Percentiles rank a stretch among this genome's conserved stretches.
Evolutionary conservation across 2,329 filamentous ascomycete species (phyloP).

Genomic region (Mollisiaceae sp.): DNA sequence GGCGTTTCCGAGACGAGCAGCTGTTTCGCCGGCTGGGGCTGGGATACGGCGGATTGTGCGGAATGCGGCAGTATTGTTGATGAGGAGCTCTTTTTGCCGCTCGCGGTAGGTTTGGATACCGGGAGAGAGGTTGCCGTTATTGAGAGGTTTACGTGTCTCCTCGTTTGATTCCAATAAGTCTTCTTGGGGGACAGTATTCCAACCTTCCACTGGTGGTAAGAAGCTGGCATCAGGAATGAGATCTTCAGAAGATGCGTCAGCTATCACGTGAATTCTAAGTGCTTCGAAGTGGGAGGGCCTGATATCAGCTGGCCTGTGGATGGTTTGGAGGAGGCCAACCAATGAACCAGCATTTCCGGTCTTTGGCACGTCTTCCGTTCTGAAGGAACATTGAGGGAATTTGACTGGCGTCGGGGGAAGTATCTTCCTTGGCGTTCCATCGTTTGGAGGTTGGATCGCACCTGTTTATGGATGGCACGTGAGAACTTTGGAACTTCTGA

Average conservation of each 20-base stretch:
- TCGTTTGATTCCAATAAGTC: slow-evolving; percentile 49
- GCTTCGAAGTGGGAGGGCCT: slow-evolving; percentile 58
- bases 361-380: slow-evolving; percentile 46
- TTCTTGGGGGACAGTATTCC: slow-evolving; percentile 44
- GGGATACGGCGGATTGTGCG: slow-evolving; percentile 64
- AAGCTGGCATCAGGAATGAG: slow-evolving; percentile 59
- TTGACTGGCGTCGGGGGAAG: slow-evolving; percentile 38
- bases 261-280: slow-evolving; percentile 60
- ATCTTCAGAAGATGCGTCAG: slow-evolving; percentile 53
- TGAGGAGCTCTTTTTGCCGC: slow-evolving; percentile 60
- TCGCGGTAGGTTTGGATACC: slow-evolving; percentile 64
- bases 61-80: slow-evolving; percentile 63
- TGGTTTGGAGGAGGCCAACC: slow-evolving; percentile 56
- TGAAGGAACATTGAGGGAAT: slow-evolving; percentile 37
- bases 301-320: slow-evolving; percentile 58
- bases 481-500: slow-evolving; percentile 20
- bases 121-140: slow-evolving; percentile 59
- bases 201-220: slow-evolving; percentile 59
- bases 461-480: slow-evolving; percentile 31
- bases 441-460: slow-evolving; percentile 27
- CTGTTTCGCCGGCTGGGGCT: slow-evolving; percentile 56
- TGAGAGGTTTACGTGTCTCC: slow-evolving; percentile 54
- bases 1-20: slow-evolving; percentile 63
- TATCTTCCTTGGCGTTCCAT: slow-evolving; percentile 33
- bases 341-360: slow-evolving; percentile 46